A percentile compares a stretch with the other conserved stretches of the same genome.
These are phyloP conservation scores for Aspergillus sojae DNA, from an alignment of 2,329 filamentous ascomycete species.

Conservation along the genomic window DNA sequence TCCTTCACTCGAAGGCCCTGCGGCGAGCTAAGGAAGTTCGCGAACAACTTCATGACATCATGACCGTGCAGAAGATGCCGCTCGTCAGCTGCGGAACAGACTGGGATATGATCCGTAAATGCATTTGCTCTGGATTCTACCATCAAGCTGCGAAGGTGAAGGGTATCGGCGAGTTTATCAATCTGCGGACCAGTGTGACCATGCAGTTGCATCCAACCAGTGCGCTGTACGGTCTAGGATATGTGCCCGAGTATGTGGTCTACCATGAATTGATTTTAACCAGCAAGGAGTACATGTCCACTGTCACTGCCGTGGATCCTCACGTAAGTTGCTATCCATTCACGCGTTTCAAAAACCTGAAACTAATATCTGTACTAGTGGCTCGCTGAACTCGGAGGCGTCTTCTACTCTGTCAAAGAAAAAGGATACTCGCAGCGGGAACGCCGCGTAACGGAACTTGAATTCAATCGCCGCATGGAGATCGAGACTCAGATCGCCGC, in stretches of 20 bases:
- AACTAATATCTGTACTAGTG: slow-evolving; percentile 52
- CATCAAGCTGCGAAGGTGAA: slow-evolving; percentile 96
- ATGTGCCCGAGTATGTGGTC: slow-evolving; percentile 93
- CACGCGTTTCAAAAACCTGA: neutral
- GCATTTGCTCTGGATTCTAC: slow-evolving; percentile 97
- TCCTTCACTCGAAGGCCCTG: slow-evolving; percentile 91
- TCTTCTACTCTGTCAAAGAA: slow-evolving; percentile 97
- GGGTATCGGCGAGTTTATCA: slow-evolving; percentile 96
- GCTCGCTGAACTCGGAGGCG: slow-evolving; percentile 93
- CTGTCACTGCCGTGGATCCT: slow-evolving; percentile 92
- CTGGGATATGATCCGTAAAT: slow-evolving; percentile 93
- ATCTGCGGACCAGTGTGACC: slow-evolving; percentile 89
- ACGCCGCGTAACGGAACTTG: slow-evolving; percentile 82
- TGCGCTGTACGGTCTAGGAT: slow-evolving; percentile 87
- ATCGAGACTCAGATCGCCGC: slow-evolving; percentile 90
- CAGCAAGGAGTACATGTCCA: slow-evolving; percentile 96
- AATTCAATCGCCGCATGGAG: slow-evolving; percentile 91
- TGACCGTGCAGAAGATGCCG: slow-evolving; percentile 88
- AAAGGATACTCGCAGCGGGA: slow-evolving; percentile 91
- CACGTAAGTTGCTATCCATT: slow-evolving; percentile 53
- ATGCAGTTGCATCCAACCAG: slow-evolving; percentile 94
- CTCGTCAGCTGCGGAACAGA: slow-evolving; percentile 90
- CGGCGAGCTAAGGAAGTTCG: slow-evolving; percentile 91
- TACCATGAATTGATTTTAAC: slow-evolving; percentile 98
- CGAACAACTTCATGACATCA: slow-evolving; percentile 90